These are phyloP conservation scores for Sclerotinia spermophila DNA, from an alignment of 2,329 filamentous ascomycete species.

Conservation along the genomic window DNA sequence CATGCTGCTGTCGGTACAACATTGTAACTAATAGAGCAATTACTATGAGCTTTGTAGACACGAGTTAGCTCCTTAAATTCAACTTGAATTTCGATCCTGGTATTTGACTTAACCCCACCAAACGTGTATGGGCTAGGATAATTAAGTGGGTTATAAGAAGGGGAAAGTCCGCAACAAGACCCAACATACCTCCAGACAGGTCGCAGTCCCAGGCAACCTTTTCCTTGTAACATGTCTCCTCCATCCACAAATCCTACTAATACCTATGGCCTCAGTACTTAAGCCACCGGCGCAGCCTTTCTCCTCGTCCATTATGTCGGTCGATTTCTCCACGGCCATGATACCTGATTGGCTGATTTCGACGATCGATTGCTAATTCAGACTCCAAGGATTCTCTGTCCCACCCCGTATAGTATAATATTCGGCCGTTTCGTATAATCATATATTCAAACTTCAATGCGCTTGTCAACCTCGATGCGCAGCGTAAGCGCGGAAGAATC, in stretches of 20 bases:
- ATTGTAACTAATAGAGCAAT: constrained; percentile 15
- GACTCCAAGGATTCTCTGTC: neutral
- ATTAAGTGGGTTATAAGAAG: neutral
- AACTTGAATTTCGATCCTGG: constrained; percentile 22
- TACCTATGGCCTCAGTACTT: neutral
- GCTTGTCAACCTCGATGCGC: neutral
- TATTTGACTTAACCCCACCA: neutral
- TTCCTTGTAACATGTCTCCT: neutral
- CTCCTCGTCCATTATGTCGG: constrained; percentile 5
- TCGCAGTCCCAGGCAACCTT: constrained; percentile 1
- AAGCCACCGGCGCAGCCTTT: neutral
- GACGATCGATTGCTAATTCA: neutral
- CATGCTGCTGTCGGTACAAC: constrained; percentile 11
- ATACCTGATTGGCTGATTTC: neutral
- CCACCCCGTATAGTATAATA: neutral
- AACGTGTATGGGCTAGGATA: neutral
- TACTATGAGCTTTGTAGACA: constrained; percentile 5
- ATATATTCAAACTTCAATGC: neutral
- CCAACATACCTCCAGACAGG: constrained; percentile 25
- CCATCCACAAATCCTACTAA: constrained; percentile 4
- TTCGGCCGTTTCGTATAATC: neutral
- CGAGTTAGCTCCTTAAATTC: constrained; percentile 13
- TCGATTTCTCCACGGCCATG: constrained; percentile 4
- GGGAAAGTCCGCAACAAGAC: neutral
- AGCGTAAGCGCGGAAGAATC: neutral